These are phyloP conservation scores for Beauveria pseudobassiana DNA, from an alignment of 2,329 filamentous ascomycete genomes.

Conservation along the genomic window DNA sequence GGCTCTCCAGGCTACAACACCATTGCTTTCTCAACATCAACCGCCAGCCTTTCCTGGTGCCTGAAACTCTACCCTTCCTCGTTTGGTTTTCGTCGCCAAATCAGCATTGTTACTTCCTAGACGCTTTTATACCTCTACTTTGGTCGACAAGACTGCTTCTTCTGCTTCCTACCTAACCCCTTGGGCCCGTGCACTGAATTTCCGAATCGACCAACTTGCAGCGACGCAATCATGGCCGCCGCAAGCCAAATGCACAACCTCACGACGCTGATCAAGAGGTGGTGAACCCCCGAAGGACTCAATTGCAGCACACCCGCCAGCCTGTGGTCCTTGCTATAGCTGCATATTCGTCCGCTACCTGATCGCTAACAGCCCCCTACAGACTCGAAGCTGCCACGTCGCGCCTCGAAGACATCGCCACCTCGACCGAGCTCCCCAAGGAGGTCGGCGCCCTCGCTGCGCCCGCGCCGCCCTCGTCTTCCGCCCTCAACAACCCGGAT, in stretches of 20 bases:
- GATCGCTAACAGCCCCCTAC: slow-evolving; percentile 36
- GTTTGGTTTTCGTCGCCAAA: not conserved
- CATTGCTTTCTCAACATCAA: not conserved
- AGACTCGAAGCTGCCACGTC: slow-evolving; percentile 97
- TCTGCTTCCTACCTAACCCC: not conserved
- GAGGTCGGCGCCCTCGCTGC: slow-evolving; percentile 39
- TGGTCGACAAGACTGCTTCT: not conserved
- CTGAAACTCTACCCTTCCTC: not conserved
- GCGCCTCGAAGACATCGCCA: slow-evolving; percentile 90
- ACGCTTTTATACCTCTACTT: not conserved
- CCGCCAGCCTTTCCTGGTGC: not conserved
- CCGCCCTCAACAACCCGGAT: not conserved
- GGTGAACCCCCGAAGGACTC: slow-evolving; percentile 16
- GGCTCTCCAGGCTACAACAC: not conserved
- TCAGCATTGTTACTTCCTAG: not conserved
- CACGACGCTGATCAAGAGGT: slow-evolving; percentile 97
- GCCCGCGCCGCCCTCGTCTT: slow-evolving; percentile 24
- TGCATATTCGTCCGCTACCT: not conserved
- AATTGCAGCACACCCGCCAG: not conserved
- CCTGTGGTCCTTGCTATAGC: slow-evolving; percentile 12
- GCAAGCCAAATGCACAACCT: slow-evolving; percentile 89
- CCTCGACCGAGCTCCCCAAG: slow-evolving; percentile 57
- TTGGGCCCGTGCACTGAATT: not conserved
- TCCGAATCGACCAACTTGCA: not conserved
- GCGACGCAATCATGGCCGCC: slow-evolving; percentile 52